Conservation (phyloP, 257 asterid genomes). For the Primulina eburnea region DNA sequence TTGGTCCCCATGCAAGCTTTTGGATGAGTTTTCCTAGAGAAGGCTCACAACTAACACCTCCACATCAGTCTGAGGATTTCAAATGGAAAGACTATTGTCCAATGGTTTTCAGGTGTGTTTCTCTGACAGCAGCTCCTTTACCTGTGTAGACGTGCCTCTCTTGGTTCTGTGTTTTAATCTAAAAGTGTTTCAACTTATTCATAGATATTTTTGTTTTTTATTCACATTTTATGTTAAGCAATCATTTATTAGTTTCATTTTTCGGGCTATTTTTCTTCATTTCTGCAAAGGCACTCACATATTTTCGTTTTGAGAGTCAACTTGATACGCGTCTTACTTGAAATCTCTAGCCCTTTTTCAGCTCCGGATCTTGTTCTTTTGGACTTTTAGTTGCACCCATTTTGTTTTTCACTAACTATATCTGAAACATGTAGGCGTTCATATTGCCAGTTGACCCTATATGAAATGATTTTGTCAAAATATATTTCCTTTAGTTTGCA, state of each 20-base stretch:
- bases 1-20: constrained; percentile 84
- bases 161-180: background rate
- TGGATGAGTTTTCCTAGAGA: constrained; percentile 94
- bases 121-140: background rate
- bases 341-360: background rate
- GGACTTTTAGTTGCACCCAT: background rate
- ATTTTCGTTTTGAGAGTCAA: constrained; percentile 11
- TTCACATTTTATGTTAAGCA: background rate
- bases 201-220: background rate
- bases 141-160: background rate
- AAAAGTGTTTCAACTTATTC: background rate
- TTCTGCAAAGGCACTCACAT: background rate
- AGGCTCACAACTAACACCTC: constrained; percentile 89
- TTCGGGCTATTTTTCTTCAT: background rate
- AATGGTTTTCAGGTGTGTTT: constrained; percentile 88
- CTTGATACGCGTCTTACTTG: background rate
- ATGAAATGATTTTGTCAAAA: background rate
- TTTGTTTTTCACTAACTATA: background rate
- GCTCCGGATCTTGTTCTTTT: background rate
- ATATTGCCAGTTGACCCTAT: background rate
- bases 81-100: constrained; percentile 99
- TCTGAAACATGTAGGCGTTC: background rate
- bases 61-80: constrained; percentile 94
- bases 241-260: constrained; percentile 6
- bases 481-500: background rate